A percentile compares a stretch with the other conserved stretches of the same genome.
These are phyloP conservation scores for Fusarium subglutinans DNA, from an alignment of 2,329 filamentous ascomycete genomes.

Conservation along the genomic window DNA sequence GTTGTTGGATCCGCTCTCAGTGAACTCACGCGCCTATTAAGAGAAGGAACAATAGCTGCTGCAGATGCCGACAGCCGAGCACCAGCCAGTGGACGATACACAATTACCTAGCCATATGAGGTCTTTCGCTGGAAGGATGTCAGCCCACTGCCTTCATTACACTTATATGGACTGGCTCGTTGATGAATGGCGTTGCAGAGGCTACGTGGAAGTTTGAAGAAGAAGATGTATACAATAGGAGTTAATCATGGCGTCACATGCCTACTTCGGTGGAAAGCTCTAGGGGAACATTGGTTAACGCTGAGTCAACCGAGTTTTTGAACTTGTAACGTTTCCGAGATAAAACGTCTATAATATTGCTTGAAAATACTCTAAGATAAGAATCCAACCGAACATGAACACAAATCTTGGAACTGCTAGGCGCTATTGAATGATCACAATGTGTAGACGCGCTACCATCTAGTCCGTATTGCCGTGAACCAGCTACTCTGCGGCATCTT, in stretches of 20 bases:
- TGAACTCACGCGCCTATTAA: conserved; percentile 86
- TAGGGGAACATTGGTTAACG: conserved; percentile 4
- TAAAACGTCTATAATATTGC: background rate
- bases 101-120: conserved; percentile 69
- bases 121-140: background rate
- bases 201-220: background rate
- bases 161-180: background rate
- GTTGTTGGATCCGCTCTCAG: conserved; percentile 90
- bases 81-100: conserved; percentile 84
- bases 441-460: background rate
- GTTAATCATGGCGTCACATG: conserved; percentile 23
- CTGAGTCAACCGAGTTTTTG: background rate
- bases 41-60: conserved; percentile 89
- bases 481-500: background rate
- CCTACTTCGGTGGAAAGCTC: background rate
- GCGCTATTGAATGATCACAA: background rate
- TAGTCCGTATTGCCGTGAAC: background rate
- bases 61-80: conserved; percentile 86
- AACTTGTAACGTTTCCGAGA: background rate
- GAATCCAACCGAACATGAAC: background rate
- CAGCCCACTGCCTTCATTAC: background rate
- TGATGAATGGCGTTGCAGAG: conserved; percentile 1
- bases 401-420: conserved; percentile 1
- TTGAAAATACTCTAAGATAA: background rate
- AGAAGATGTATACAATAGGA: conserved; percentile 23